Conservation (phyloP, 2,329 filamentous ascomycete species). For the Purpureocillium lavendulum region DNA sequence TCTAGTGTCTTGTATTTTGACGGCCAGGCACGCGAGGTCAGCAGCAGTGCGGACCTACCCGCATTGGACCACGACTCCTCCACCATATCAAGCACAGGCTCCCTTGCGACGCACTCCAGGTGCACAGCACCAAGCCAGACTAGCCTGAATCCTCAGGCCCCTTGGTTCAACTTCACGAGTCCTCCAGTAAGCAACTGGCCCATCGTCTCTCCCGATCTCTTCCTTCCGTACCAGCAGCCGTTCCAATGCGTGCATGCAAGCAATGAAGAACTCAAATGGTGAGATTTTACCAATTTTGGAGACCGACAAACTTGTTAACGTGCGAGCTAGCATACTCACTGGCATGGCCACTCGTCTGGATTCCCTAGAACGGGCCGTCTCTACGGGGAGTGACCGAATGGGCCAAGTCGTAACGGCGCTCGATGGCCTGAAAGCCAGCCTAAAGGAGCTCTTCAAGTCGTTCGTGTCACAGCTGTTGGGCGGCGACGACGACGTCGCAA, state of each 20-base stretch:
- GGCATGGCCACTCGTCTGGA: neutral
- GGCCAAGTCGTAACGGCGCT: neutral
- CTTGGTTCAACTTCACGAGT: no score
- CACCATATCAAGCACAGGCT: no score
- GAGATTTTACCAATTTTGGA: neutral
- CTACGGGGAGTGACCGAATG: neutral
- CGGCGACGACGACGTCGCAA: neutral
- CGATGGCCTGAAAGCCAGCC: slow-evolving; percentile 2
- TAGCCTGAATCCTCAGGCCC: no score
- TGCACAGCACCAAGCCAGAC: no score
- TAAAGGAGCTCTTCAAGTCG: slow-evolving; percentile 3
- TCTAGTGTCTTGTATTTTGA: no score
- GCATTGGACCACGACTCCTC: no score
- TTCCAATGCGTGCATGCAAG: neutral
- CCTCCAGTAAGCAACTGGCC: neutral
- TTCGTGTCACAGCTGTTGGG: slow-evolving; percentile 3
- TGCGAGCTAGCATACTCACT: neutral
- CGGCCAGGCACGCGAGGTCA: no score
- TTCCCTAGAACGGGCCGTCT: neutral
- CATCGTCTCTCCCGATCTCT: neutral
- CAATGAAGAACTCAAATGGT: slow-evolving; percentile 1
- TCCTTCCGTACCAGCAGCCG: neutral
- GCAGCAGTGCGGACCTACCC: no score
- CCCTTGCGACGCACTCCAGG: no score
- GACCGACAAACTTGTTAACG: neutral